Conservation (phyloP, 2,329 filamentous ascomycete species). For the Fusarium fujikuroi region DNA sequence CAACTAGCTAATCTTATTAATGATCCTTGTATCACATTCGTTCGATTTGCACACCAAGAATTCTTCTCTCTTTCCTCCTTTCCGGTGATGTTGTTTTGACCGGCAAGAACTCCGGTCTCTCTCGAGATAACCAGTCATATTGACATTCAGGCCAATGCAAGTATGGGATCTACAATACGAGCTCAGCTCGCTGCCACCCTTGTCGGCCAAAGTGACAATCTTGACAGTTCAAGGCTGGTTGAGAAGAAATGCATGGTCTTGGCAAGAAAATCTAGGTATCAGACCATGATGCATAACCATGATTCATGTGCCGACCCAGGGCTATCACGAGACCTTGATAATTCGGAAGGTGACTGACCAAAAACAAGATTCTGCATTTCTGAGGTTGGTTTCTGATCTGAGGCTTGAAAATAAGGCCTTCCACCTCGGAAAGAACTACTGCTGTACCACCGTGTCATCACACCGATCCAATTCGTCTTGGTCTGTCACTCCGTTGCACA, state of each 20-base stretch:
- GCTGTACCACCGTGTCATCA: not conserved
- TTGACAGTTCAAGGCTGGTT: not conserved
- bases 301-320: not conserved
- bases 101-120: not conserved
- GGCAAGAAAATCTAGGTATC: not conserved
- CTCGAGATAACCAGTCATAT: not conserved
- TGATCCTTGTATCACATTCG: not conserved
- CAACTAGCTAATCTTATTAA: not conserved
- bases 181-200: not conserved
- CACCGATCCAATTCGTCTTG: not conserved
- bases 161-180: not conserved
- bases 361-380: not conserved
- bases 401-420: not conserved
- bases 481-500: not conserved
- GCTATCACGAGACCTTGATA: not conserved
- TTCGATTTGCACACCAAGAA: accelerated
- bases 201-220: too few relatives aligned
- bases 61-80: not conserved
- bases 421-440: not conserved
- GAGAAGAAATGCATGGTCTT: not conserved
- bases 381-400: accelerated
- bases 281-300: not conserved
- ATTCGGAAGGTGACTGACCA: not conserved
- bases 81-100: too few relatives aligned
- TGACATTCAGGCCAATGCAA: accelerated